A percentile compares a stretch with the other conserved stretches of the same genome.
Conservation (phyloP, 345 rosid species). For the Lepidium aucheri region DNA sequence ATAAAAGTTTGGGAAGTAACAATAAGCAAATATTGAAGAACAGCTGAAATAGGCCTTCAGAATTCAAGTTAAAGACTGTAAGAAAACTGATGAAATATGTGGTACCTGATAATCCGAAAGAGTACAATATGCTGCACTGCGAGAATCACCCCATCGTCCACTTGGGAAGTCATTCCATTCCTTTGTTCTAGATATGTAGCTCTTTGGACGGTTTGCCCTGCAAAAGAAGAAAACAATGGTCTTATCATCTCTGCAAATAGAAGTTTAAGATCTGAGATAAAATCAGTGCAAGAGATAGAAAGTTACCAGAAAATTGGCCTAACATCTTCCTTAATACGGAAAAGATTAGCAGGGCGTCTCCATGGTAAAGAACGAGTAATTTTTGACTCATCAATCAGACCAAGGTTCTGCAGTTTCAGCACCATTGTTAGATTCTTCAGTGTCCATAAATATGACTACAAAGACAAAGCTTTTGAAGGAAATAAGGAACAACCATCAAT, state of each 20-base stretch:
- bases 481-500: constrained; percentile 44
- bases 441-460: not conserved
- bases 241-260: not conserved
- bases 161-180: constrained; percentile 92
- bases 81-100: not conserved
- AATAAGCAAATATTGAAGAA: not conserved
- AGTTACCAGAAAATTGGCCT: constrained; percentile 93
- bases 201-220: constrained; percentile 99
- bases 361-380: constrained; percentile 75
- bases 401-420: constrained; percentile 66
- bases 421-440: constrained; percentile 17
- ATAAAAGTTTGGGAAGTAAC: not conserved
- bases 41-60: not conserved
- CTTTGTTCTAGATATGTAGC: constrained; percentile 79
- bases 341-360: constrained; percentile 87
- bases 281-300: constrained; percentile 9
- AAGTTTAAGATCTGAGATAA: not conserved
- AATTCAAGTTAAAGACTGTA: not conserved
- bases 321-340: constrained; percentile 88
- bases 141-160: constrained; percentile 93
- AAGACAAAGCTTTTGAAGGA: not conserved
- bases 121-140: constrained; percentile 81
- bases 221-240: constrained; percentile 15
- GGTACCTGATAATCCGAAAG: constrained; percentile 80
- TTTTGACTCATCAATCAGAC: constrained; percentile 86